A percentile compares a stretch with the other conserved stretches of the same genome.
phyloP scores from a whole-genome alignment of 2,329 filamentous ascomycete species.

The Exophiala viscosa region DNA sequence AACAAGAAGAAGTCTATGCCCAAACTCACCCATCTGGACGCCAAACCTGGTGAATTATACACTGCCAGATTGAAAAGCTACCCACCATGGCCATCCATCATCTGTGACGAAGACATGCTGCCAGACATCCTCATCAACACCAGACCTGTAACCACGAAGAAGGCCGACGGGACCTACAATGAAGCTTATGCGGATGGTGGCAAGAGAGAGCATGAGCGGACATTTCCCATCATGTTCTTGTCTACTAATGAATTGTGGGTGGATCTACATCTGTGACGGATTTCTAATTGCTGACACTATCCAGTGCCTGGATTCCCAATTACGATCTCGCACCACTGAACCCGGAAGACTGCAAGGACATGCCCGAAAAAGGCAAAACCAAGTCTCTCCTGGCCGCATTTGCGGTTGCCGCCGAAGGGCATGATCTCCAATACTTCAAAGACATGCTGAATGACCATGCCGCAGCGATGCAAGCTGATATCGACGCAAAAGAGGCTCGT shows the following conservation, averaged over 20 bases:
- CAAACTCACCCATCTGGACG: conserved; percentile 69
- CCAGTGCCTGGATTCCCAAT: conserved; percentile 87
- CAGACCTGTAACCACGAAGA: conserved; percentile 78
- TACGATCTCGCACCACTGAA: conserved; percentile 75
- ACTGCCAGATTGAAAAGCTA: conserved; percentile 92
- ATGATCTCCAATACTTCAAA: conserved; percentile 81
- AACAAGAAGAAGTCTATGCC: conserved; percentile 80
- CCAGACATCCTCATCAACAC: conserved; percentile 70
- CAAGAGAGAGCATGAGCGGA: conserved; percentile 78
- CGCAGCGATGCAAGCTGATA: conserved; percentile 52
- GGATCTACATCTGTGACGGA: neutral
- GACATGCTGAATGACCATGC: conserved; percentile 63
- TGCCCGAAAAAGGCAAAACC: conserved; percentile 68
- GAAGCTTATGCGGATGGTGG: conserved; percentile 84
- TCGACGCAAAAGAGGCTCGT: conserved; percentile 64
- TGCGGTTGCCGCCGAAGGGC: conserved; percentile 70
- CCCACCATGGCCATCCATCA: conserved; percentile 88
- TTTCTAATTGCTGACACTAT: conserved; percentile 20
- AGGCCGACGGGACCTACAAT: conserved; percentile 78
- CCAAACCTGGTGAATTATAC: conserved; percentile 86
- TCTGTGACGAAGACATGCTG: conserved; percentile 93
- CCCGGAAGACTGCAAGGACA: conserved; percentile 64
- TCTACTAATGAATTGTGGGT: conserved; percentile 96
- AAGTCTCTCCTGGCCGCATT: conserved; percentile 79
- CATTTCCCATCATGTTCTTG: conserved; percentile 93